These are phyloP conservation scores for Cyberlindnera veronae DNA, from an alignment of 805 yeast genomes.

Conservation along the genomic window DNA sequence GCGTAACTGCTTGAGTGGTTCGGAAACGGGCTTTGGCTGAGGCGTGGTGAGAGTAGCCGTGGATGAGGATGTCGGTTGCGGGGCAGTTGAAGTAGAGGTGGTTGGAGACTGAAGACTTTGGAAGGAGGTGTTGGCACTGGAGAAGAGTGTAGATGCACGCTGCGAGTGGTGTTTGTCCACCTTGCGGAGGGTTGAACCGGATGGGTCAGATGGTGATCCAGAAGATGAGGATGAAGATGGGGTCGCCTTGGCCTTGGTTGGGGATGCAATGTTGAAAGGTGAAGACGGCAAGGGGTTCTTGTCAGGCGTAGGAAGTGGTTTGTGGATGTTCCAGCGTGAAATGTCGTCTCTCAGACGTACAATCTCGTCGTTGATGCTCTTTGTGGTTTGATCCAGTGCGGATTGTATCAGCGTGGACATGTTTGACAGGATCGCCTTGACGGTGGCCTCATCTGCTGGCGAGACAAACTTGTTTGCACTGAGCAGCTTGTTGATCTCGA, in stretches of 20 bases:
- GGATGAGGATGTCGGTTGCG: conserved; percentile 1
- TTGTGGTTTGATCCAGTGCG: conserved; percentile 10
- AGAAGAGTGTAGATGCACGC: conserved; percentile 15
- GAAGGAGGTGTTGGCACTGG: background rate
- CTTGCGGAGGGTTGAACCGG: conserved; percentile 7
- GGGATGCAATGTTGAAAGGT: conserved; percentile 30
- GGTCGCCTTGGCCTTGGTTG: conserved; percentile 20
- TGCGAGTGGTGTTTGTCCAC: conserved; percentile 7
- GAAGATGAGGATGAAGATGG: conserved; percentile 6
- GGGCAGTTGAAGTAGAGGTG: conserved; percentile 8
- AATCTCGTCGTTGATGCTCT: conserved; percentile 16
- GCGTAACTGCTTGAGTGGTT: conserved; percentile 77
- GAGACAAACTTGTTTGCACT: conserved; percentile 10
- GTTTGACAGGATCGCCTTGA: conserved; percentile 12
- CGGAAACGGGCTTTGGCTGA: conserved; percentile 33
- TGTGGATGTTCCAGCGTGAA: conserved; percentile 6
- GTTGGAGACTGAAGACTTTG: conserved; percentile 20
- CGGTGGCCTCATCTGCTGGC: conserved; percentile 10
- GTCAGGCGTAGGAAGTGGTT: conserved; percentile 27
- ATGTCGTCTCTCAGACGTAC: conserved; percentile 17
- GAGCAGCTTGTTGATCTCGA: conserved; percentile 53
- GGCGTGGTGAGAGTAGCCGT: conserved; percentile 8
- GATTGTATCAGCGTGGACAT: conserved; percentile 16
- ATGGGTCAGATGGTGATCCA: conserved; percentile 11
- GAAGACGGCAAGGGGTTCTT: conserved; percentile 20